Evolutionary conservation across 2,329 filamentous ascomycete genomes (phyloP).

Genomic region (Cercospora sojina): DNA sequence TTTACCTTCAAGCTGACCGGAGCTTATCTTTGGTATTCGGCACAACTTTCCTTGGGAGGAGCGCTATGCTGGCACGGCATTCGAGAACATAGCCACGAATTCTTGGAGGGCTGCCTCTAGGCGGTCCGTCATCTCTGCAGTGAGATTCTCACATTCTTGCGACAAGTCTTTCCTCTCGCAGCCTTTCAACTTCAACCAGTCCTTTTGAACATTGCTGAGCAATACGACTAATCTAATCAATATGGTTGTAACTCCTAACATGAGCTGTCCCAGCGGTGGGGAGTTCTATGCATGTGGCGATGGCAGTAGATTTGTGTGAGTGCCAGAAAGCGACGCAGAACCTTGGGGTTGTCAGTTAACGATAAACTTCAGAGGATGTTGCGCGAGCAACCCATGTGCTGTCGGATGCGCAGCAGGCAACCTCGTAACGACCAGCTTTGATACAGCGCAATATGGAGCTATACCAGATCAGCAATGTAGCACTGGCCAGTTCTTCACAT

Average conservation of each 20-base stretch:
- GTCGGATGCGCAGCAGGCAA: slow-evolving; percentile 19
- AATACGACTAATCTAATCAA: background rate
- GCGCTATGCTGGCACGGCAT: slow-evolving; percentile 3
- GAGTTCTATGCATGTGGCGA: slow-evolving; percentile 22
- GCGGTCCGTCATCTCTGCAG: background rate
- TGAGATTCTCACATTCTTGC: background rate
- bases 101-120: background rate
- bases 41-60: background rate
- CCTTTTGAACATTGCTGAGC: background rate
- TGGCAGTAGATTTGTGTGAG: slow-evolving; percentile 17
- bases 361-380: slow-evolving; percentile 13
- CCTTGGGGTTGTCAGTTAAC: background rate
- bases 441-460: slow-evolving; percentile 17
- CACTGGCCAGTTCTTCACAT: slow-evolving; percentile 19
- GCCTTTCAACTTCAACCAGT: background rate
- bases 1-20: background rate
- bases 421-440: slow-evolving; percentile 17
- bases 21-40: slow-evolving; percentile 4
- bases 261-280: slow-evolving; percentile 19
- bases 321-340: background rate
- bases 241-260: slow-evolving; percentile 13
- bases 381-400: slow-evolving; percentile 17
- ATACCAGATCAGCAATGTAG: slow-evolving; percentile 21
- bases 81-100: background rate
- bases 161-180: background rate